Base-by-base conservation (phyloP, 2,329 filamentous ascomycete species). In the Leptosphaerulina australis region DNA sequence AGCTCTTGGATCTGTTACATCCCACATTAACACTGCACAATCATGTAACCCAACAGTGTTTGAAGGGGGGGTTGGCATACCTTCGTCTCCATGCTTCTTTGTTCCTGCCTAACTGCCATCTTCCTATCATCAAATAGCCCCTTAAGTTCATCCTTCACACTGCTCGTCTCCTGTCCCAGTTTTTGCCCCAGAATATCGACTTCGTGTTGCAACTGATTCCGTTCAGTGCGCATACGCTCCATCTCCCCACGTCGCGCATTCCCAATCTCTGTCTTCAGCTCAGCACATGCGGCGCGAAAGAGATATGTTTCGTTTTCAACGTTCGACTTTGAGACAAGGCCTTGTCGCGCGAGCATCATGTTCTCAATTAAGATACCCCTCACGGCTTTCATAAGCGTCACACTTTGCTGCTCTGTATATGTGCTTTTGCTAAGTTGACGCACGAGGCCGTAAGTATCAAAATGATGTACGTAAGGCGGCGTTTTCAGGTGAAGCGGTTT, bases 101-200 rank as follows among this genome's bases (percentile, higher is more conserved):
- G 91, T 71, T 97, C 90, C 72, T 93, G 89, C 45, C 91, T 80
- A 1, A 96, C 91, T 2, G 85, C 84, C 89, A 97, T 96, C 71
- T 93, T 94, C 33, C 95, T 85, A 70, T 99, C 93, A 67, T 97
- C 93, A 71, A 97, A 97, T 81, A 97, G 88, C 49, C 91, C 93
- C 70, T 92, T 91, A n/a, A 97, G 81, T 46, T 92, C 90, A 68
- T 99, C 93, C 63, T 90, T 94, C 51, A 97, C 77, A 25, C 83
- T 88, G 46, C 86, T 76, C 20, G 92, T 80, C 69, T 97, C 92
- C 73, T 97, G 92, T 25, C 86, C 89, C 50, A 97, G 79, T 37
- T 87, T 83, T 76, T 97, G 94, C 46, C 84, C 86, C 45, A 97
- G 72, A 14, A 96, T 96, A 71, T 99, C 94, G n/a, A 92, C 86